Percentiles rank a stretch among this genome's conserved stretches.
Evolutionary conservation across 768 basidiomycete genomes (phyloP).

Genomic region (Collybiopsis luxurians): DNA sequence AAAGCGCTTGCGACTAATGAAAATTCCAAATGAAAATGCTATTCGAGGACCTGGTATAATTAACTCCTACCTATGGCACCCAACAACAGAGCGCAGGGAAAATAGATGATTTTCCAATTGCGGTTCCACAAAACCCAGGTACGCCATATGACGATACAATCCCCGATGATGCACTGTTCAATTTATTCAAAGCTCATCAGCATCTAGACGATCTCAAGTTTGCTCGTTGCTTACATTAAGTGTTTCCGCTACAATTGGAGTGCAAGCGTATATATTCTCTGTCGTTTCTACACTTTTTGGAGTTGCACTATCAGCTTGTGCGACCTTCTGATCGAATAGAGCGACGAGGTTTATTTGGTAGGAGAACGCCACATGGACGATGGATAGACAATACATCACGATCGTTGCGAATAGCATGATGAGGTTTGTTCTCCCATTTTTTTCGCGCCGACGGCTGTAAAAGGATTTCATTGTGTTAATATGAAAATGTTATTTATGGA

Average conservation of each 20-base stretch:
- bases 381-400: constrained; percentile 1
- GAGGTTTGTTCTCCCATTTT: not conserved
- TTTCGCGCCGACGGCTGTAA: not conserved
- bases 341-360: not conserved
- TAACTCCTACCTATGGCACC: not conserved
- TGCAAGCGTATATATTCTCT: not conserved
- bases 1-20: not conserved
- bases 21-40: too few relatives aligned
- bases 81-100: not conserved
- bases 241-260: constrained; percentile 1
- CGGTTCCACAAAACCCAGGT: constrained; percentile 1
- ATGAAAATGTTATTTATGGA: not conserved
- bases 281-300: not conserved
- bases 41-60: too few relatives aligned
- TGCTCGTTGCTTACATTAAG: not conserved
- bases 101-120: not conserved
- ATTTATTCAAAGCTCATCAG: too few relatives aligned
- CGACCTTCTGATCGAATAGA: not conserved
- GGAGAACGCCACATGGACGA: not conserved
- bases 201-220: too few relatives aligned
- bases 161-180: not conserved
- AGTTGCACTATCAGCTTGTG: not conserved
- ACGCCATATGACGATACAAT: constrained; percentile 1
- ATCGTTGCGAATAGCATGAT: not conserved
- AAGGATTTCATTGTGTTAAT: not conserved